Evolutionary conservation across 1,284 basidiomycete species (phyloP), one percentile per base, ranked within the genome.

Genomic region (Naganishia liquefaciens): DNA sequence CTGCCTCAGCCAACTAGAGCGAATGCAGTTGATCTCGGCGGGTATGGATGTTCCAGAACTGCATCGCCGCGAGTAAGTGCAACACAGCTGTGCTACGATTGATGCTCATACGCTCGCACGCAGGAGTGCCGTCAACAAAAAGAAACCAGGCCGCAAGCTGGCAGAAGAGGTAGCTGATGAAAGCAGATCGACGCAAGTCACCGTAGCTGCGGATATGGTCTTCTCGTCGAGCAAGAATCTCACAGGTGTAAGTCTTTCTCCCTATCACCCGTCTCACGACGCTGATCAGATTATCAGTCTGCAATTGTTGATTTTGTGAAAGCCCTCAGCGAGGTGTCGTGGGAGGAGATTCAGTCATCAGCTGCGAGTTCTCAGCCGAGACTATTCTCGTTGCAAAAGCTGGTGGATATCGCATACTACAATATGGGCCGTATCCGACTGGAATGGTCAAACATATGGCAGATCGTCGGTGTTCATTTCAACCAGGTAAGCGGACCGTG

Each of bases 341-440:
- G 95, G 96, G 93, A 99, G 75, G 96, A 99, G 80, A 99, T 99
- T 60, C 93, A 97, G 77, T 94, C 93, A 0, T 97, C 94, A 0
- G 93, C 94, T 25, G 80, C 93, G 46, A 94, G 93, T 7, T 88
- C 93, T 70, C 89, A 92, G 73, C 96, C 96, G 2, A 87, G 96
- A 52, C 83, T 98, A 66, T 99, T 99, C 83, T 97, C 94, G 77
- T 81, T 99, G 69, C 96, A 99, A 77, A 99, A 99, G 81, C 83
- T 99, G 51, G 96, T 99, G 53, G 96, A 99, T 77, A 99, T 99
- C 70, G 96, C 93, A 25, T 99, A 99, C 80, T 99, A 99, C 82
- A 99, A 99, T 80, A 99, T 99, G 96, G 88, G 84, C 68, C 89
- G 96, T 66, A 99, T 99, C 76, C 91, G 96, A 78, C 82, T 99